Conservation (phyloP, 2,329 filamentous ascomycete genomes). For the Blastomyces parvus region DNA sequence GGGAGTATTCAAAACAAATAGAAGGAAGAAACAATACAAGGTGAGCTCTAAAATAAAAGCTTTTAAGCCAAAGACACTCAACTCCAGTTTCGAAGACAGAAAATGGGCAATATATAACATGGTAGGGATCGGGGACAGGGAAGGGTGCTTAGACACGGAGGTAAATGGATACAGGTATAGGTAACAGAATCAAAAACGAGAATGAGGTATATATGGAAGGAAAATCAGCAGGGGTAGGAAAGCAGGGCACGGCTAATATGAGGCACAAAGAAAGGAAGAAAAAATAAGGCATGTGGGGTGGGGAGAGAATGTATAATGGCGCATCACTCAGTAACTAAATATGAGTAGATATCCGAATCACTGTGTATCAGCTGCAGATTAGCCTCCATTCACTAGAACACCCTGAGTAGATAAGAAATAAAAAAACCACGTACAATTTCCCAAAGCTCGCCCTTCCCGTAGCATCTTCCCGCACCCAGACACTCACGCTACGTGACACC, state of each 20-base stretch:
- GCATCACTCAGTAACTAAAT: too few species aligned
- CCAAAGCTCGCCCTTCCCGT: slow-evolving; percentile 41
- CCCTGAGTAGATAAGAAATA: neutral
- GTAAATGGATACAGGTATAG: neutral
- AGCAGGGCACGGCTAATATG: neutral
- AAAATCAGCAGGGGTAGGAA: neutral
- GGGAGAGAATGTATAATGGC: neutral
- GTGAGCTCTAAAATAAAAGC: neutral
- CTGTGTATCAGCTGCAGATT: neutral
- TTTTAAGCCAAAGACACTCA: neutral
- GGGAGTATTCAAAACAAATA: neutral
- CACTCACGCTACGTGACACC: slow-evolving; percentile 45
- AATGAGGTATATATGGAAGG: neutral
- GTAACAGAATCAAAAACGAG: neutral
- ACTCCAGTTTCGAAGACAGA: neutral
- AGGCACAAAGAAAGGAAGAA: neutral
- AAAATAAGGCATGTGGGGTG: neutral
- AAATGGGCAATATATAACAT: neutral
- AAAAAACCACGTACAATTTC: slow-evolving; percentile 2
- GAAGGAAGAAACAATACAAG: neutral
- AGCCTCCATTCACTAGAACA: neutral
- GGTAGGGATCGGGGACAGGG: neutral
- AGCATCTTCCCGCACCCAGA: slow-evolving; percentile 52
- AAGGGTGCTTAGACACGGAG: neutral
- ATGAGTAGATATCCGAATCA: slow-evolving; percentile 4